Conservation (phyloP, 768 basidiomycete species). For the Symmetrospora coprosmae region DNA sequence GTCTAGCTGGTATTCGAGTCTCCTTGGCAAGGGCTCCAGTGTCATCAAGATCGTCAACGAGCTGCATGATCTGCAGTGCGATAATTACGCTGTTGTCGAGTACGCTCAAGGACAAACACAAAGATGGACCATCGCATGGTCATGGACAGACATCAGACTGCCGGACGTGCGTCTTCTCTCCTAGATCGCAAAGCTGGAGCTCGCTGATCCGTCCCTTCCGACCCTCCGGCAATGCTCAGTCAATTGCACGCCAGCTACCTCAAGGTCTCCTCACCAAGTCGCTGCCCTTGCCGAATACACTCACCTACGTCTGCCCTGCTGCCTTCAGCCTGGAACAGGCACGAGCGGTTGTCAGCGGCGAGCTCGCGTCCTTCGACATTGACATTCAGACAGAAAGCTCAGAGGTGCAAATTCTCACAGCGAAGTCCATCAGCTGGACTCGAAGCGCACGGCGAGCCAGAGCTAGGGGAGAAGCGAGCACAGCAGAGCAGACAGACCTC, state of each 20-base stretch:
- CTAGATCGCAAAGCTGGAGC: neutral
- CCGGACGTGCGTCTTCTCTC: conserved; percentile 54
- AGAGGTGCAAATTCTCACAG: neutral
- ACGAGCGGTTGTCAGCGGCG: neutral
- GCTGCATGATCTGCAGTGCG: conserved; percentile 51
- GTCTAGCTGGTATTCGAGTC: conserved; percentile 75
- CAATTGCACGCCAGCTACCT: neutral
- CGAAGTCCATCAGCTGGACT: conserved; percentile 3
- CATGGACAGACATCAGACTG: conserved; percentile 49
- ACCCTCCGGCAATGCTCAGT: neutral
- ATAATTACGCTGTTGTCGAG: conserved; percentile 72
- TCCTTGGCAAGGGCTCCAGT: conserved; percentile 75
- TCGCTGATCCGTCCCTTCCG: neutral
- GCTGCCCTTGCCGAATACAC: conserved; percentile 5
- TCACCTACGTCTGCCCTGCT: neutral
- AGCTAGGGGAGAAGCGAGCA: too few relatives aligned
- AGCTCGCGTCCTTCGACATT: neutral
- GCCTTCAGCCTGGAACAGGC: neutral
- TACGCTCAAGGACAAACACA: conserved; percentile 74
- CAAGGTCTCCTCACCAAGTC: neutral
- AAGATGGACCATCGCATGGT: conserved; percentile 90
- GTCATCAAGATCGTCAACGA: conserved; percentile 49
- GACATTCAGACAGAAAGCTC: neutral
- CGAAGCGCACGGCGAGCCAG: too few relatives aligned
- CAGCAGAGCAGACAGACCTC: too few relatives aligned